phyloP scores from a whole-genome alignment of 805 yeast species.

The Kuraishia piskuri region DNA sequence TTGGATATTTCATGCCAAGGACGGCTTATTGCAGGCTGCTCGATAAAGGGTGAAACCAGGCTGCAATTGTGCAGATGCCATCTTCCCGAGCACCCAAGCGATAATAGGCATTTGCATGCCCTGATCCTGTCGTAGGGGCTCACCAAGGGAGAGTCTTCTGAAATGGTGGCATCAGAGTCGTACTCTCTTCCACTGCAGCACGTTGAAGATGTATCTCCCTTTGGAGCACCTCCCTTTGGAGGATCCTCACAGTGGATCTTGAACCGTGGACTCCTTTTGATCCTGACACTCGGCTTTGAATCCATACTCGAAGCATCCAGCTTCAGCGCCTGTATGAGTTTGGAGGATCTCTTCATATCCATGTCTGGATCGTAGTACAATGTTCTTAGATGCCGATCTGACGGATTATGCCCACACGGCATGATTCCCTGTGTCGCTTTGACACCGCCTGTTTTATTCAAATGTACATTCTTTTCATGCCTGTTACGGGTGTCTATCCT shows the following conservation, averaged over 20 bases:
- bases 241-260: background rate
- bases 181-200: background rate
- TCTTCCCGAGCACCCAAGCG: background rate
- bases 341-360: background rate
- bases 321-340: background rate
- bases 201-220: too few species aligned
- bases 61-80: background rate
- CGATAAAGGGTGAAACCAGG: background rate
- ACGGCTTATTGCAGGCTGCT: background rate
- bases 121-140: background rate
- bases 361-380: background rate
- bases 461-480: conserved; percentile 1
- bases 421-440: background rate
- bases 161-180: background rate
- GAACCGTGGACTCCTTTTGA: background rate
- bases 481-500: conserved; percentile 1
- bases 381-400: background rate
- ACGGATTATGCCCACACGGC: too few species aligned
- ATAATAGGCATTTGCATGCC: background rate
- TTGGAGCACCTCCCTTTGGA: too few species aligned
- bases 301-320: background rate
- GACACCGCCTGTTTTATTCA: background rate
- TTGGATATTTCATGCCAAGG: background rate
- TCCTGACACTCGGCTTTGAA: background rate
- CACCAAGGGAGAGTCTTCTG: background rate